Evolutionary conservation across 139 green algal species (phyloP).

Genomic region (Pedinophyceae sp.): DNA sequence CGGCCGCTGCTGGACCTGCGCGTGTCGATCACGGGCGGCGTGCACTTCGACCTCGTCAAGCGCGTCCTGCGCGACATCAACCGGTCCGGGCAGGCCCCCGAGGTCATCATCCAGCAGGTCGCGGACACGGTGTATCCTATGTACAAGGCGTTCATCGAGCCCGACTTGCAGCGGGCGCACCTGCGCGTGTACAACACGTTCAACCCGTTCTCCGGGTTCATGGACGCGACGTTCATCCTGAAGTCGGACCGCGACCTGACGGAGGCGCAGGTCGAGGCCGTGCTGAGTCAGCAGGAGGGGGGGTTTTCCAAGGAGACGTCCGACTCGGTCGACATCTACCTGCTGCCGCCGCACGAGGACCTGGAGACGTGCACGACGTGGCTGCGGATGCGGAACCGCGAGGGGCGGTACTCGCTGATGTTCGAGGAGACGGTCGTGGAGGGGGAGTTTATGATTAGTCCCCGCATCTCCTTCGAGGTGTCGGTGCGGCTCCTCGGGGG

Average conservation of each 20-base stretch:
- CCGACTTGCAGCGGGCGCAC: slow-evolving; percentile 79
- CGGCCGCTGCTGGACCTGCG: slow-evolving; percentile 65
- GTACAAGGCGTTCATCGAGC: slow-evolving; percentile 97
- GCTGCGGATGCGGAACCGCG: slow-evolving; percentile 92
- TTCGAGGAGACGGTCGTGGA: slow-evolving; percentile 96
- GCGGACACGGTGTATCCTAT: slow-evolving; percentile 89
- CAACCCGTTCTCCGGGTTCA: slow-evolving; percentile 94
- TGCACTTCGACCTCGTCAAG: slow-evolving; percentile 97
- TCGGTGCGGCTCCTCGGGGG: slow-evolving; percentile 80
- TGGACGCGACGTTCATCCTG: slow-evolving; percentile 87
- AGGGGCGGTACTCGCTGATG: slow-evolving; percentile 91
- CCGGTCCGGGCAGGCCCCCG: slow-evolving; percentile 66
- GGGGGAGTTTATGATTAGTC: slow-evolving; percentile 84
- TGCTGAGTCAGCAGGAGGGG: slow-evolving; percentile 14
- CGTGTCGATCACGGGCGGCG: slow-evolving; percentile 76
- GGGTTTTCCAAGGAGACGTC: background rate
- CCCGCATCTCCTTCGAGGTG: slow-evolving; percentile 90
- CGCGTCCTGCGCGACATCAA: slow-evolving; percentile 89
- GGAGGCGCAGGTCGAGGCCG: slow-evolving; percentile 23
- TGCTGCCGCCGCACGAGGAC: slow-evolving; percentile 81
- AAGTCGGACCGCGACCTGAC: slow-evolving; percentile 46
- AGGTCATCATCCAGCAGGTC: slow-evolving; percentile 92
- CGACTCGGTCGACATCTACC: slow-evolving; percentile 82
- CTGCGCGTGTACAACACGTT: slow-evolving; percentile 87
- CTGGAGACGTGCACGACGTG: slow-evolving; percentile 83